Base-by-base conservation (phyloP, 2,329 filamentous ascomycete species). In the Paracorniculantispora psalliotae region DNA sequence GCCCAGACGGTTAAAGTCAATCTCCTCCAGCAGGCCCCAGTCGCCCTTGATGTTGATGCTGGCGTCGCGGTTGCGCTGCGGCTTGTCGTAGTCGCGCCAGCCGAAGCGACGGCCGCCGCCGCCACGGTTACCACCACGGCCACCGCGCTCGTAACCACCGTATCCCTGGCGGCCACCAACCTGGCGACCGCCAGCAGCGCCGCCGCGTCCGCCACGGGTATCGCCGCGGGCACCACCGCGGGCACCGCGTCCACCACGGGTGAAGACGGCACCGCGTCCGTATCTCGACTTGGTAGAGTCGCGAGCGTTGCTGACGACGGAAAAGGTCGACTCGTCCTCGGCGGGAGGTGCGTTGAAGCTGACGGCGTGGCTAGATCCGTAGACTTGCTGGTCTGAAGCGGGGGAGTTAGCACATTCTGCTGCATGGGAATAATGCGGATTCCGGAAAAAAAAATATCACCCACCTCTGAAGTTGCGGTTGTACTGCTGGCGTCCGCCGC, bases 71-170 rank as follows among this genome's bases (percentile, higher is more conserved):
- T 96, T 97, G 70, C 94, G 88, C 74, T 93, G 86, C 62, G 94
- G 94, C 86, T 97, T 97, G 80, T 99, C 94, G 73, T 92, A 96
- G 74, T 99, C 94, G 78, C 94, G 96, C 93, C 94, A 97, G 72
- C 94, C 94, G 70, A 97, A 97, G 67, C 94, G 87, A 66, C 94
- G 88, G 54, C 91, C 90, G 62, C 90, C 87, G 64, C 89, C 80
- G 48, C 86, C 86, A 68, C 87, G 86, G 35, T 21, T 67, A 68
- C 87, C 86, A 39, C 82, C 81, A 59, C 91, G 84, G 35, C 87
- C 88, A 50, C 89, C 87, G 70, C 85, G 85, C 69, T 94, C 89
- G 70, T 92, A 91, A 67, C 81, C 71, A 35, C 70, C 55, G 55
- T 51, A 51, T 10, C 47, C 55, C 17, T 49, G 47, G 49, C 70